phyloP scores from a whole-genome alignment of 1,284 basidiomycete genomes.

The Trichosporon asahii region DNA sequence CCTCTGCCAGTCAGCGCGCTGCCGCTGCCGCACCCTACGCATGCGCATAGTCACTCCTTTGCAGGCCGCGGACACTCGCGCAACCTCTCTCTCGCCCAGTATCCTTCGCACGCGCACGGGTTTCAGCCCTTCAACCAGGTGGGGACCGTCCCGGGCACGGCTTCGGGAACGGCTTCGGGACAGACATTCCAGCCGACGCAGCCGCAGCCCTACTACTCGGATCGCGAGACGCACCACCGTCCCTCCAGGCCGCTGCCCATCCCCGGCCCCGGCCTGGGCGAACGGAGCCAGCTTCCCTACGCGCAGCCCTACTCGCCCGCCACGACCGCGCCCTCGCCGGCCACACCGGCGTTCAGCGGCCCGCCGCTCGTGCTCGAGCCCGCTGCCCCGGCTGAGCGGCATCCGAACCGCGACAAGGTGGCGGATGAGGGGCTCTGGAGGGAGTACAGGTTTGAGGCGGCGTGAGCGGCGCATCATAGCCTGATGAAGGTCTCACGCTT shows the following conservation, averaged over 20 bases:
- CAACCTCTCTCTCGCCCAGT: not conserved
- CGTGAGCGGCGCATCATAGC: not conserved
- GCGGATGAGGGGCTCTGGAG: not conserved
- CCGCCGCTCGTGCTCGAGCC: slow-evolving; percentile 6
- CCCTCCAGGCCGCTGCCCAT: not conserved
- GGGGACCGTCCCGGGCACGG: too few relatives aligned
- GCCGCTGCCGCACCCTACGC: not conserved
- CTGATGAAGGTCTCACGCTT: not conserved
- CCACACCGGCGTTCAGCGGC: not conserved
- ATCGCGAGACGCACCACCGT: not conserved
- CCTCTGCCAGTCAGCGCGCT: not conserved
- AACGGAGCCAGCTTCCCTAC: not conserved
- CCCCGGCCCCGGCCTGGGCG: not conserved
- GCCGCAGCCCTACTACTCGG: not conserved
- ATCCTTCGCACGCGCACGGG: not conserved
- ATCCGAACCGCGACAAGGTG: not conserved
- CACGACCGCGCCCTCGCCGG: not conserved
- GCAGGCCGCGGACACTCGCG: not conserved
- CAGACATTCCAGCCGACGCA: not conserved
- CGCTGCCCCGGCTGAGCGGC: not conserved
- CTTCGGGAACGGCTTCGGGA: too few relatives aligned
- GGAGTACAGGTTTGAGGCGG: not conserved
- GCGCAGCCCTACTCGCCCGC: not conserved
- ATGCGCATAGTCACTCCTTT: not conserved
- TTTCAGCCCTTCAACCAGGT: not conserved